phyloP scores from a whole-genome alignment of 257 asterid genomes.

The Craterostigma plantagineum region DNA sequence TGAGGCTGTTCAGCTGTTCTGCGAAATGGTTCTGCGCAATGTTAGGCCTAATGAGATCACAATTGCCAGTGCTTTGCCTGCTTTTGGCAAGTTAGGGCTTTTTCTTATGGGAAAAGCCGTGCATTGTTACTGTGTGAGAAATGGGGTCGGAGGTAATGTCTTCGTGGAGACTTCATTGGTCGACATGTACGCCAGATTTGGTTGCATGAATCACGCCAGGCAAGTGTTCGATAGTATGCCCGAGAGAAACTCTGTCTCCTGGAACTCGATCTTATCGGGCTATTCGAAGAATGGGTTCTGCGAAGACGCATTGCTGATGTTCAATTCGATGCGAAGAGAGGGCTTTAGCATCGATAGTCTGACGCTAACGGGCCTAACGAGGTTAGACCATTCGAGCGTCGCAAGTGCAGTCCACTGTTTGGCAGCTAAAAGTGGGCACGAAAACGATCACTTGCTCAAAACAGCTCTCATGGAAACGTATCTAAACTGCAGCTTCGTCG shows the following conservation, averaged over 20 bases:
- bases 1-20: slow-evolving; percentile 28
- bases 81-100: slow-evolving; percentile 25
- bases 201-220: slow-evolving; percentile 18
- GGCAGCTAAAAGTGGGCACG: slow-evolving; percentile 20
- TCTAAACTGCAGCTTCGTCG: slow-evolving; percentile 12
- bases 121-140: slow-evolving; percentile 38
- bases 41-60: slow-evolving; percentile 42
- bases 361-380: slow-evolving; percentile 28
- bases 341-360: slow-evolving; percentile 18
- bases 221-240: slow-evolving; percentile 38
- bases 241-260: slow-evolving; percentile 30
- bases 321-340: slow-evolving; percentile 23
- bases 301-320: slow-evolving; percentile 32
- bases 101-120: slow-evolving; percentile 29
- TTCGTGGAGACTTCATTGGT: slow-evolving; percentile 37
- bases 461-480: slow-evolving; percentile 33
- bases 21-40: slow-evolving; percentile 21
- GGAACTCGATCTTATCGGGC: slow-evolving; percentile 42
- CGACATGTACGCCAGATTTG: slow-evolving; percentile 32
- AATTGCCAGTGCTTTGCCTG: slow-evolving; percentile 34
- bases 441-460: slow-evolving; percentile 17
- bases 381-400: slow-evolving; percentile 12
- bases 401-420: slow-evolving; percentile 26
- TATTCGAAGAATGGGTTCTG: slow-evolving; percentile 26
- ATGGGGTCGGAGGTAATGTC: slow-evolving; percentile 15